phyloP scores from a whole-genome alignment of 257 asterid species.

The Sherardia arvensis region DNA sequence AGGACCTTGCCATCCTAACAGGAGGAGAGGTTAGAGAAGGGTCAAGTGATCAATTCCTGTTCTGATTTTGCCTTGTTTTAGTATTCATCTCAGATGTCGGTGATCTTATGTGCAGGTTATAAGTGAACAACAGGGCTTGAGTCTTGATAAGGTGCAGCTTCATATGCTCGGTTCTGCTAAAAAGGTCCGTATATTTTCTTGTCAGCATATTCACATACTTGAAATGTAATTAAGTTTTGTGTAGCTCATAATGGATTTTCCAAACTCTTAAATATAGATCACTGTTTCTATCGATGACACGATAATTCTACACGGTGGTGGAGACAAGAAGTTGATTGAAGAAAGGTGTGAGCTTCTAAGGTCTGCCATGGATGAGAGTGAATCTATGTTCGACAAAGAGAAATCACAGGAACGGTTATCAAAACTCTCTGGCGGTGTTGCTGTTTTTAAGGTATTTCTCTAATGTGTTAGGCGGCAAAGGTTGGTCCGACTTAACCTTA shows the following conservation, averaged over 20 bases:
- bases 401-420: conserved; percentile 87
- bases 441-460: conserved; percentile 72
- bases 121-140: conserved; percentile 59
- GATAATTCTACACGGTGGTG: conserved; percentile 73
- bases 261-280: conserved; percentile 40
- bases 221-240: conserved; percentile 9
- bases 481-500: background rate
- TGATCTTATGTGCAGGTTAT: conserved; percentile 49
- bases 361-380: conserved; percentile 50
- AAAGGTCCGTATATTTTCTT: conserved; percentile 45
- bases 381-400: conserved; percentile 77
- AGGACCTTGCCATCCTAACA: conserved; percentile 86
- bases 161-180: conserved; percentile 92
- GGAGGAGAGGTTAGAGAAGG: conserved; percentile 73
- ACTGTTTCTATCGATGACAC: conserved; percentile 82
- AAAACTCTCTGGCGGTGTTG: conserved; percentile 93
- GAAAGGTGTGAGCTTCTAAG: conserved; percentile 95
- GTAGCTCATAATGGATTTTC: conserved; percentile 1
- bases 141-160: conserved; percentile 56
- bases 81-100: conserved; percentile 14
- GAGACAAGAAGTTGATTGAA: conserved; percentile 82
- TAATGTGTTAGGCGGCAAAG: background rate
- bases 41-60: conserved; percentile 8
- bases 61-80: conserved; percentile 7
- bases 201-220: conserved; percentile 6